Conservation (phyloP, 1,139 yeast genomes). For the Hansenula sp. region DNA sequence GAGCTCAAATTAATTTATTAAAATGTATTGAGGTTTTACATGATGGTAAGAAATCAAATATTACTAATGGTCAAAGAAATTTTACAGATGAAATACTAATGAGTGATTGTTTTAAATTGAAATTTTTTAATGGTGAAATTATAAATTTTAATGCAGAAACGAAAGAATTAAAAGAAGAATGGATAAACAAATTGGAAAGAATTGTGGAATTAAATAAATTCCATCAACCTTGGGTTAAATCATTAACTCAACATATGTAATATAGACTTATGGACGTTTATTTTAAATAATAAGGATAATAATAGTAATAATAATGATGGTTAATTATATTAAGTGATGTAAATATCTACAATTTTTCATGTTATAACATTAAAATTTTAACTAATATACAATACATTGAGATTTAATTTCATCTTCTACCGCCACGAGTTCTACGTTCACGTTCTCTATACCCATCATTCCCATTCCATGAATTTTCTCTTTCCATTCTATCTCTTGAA, state of each 20-base stretch:
- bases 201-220: conserved; percentile 48
- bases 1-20: conserved; percentile 63
- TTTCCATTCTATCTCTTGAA: conserved; percentile 14
- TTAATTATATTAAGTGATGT: no score
- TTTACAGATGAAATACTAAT: conserved; percentile 62
- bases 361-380: neutral
- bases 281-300: no score
- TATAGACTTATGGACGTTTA: neutral
- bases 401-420: conserved; percentile 4
- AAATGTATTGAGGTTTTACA: conserved; percentile 56
- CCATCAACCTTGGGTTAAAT: conserved; percentile 71
- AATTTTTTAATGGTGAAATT: conserved; percentile 64
- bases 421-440: conserved; percentile 9
- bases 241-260: conserved; percentile 9
- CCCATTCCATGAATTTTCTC: conserved; percentile 6
- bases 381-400: conserved; percentile 1
- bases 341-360: no score
- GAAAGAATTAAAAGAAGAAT: conserved; percentile 45
- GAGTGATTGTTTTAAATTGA: conserved; percentile 61
- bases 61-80: conserved; percentile 36
- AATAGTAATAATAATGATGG: no score
- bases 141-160: conserved; percentile 70
- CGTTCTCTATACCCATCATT: conserved; percentile 9
- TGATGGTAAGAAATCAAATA: conserved; percentile 34
- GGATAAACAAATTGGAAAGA: conserved; percentile 53